Conservation (phyloP, 441 rosid genomes). For the Euphorbia celastroides region DNA sequence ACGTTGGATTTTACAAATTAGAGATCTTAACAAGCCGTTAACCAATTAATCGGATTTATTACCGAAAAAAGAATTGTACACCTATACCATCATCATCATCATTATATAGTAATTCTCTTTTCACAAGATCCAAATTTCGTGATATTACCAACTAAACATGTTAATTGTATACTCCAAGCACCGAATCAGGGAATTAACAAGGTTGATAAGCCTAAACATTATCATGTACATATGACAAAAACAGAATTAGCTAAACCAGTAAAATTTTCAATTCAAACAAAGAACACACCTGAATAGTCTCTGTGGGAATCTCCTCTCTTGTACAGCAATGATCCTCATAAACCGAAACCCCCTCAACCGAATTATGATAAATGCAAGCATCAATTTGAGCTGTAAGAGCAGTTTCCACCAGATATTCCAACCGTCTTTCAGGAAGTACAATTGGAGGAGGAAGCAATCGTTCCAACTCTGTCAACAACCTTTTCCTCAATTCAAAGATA, state of each 20-base stretch:
- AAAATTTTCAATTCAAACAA: conserved; percentile 12
- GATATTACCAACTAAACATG: neutral
- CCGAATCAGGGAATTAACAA: neutral
- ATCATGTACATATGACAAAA: too few species aligned
- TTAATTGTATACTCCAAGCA: neutral
- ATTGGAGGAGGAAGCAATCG: conserved; percentile 55
- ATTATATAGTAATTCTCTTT: neutral
- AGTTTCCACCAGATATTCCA: conserved; percentile 69
- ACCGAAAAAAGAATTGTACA: neutral
- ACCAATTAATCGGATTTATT: neutral
- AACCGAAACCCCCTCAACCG: conserved; percentile 45
- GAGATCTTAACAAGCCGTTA: neutral
- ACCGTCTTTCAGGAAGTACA: conserved; percentile 53
- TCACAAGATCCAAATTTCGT: neutral
- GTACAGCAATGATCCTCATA: conserved; percentile 68
- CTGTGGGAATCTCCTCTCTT: conserved; percentile 70
- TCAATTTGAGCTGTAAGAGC: conserved; percentile 56
- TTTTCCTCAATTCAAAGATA: conserved; percentile 39
- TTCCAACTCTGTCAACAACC: conserved; percentile 46
- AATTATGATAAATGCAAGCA: conserved; percentile 66
- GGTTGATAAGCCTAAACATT: neutral
- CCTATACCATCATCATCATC: neutral
- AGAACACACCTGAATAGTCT: conserved; percentile 66
- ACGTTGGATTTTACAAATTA: neutral
- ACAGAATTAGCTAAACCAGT: neutral